Evolutionary conservation across 1,284 basidiomycete species (phyloP).

Genomic region (Schizophyllum commune): DNA sequence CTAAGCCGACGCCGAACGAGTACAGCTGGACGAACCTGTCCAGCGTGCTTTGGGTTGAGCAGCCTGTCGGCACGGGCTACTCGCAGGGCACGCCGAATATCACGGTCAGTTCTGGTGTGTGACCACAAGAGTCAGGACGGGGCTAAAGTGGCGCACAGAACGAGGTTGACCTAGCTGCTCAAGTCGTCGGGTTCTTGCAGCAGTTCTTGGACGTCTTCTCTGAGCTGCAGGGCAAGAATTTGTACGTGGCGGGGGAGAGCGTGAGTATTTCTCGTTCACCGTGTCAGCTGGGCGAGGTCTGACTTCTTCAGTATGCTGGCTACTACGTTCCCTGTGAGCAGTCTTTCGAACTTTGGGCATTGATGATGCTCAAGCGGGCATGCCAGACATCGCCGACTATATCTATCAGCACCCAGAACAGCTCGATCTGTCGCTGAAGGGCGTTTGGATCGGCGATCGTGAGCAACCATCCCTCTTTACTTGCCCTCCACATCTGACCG

Average conservation of each 20-base stretch:
- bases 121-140: neutral
- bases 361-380: neutral
- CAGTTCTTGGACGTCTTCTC: slow-evolving; percentile 70
- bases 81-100: slow-evolving; percentile 67
- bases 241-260: slow-evolving; percentile 66
- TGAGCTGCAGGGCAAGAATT: slow-evolving; percentile 62
- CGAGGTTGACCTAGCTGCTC: slow-evolving; percentile 57
- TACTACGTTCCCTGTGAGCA: slow-evolving; percentile 56
- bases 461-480: slow-evolving; percentile 16
- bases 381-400: slow-evolving; percentile 63
- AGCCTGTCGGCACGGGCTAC: slow-evolving; percentile 80
- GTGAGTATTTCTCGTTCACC: slow-evolving; percentile 30
- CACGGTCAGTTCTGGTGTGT: slow-evolving; percentile 24
- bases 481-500: neutral
- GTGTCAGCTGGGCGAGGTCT: slow-evolving; percentile 4
- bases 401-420: slow-evolving; percentile 51
- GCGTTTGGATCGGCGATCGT: slow-evolving; percentile 72
- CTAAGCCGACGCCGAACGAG: slow-evolving; percentile 58
- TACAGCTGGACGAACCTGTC: slow-evolving; percentile 79
- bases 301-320: slow-evolving; percentile 41
- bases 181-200: slow-evolving; percentile 61
- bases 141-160: slow-evolving; percentile 31
- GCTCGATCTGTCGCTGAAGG: slow-evolving; percentile 53
- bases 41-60: slow-evolving; percentile 76
- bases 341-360: neutral